Base-by-base conservation (phyloP, 805 yeast species). In the Kodamaea kaohsiungensis region DNA sequence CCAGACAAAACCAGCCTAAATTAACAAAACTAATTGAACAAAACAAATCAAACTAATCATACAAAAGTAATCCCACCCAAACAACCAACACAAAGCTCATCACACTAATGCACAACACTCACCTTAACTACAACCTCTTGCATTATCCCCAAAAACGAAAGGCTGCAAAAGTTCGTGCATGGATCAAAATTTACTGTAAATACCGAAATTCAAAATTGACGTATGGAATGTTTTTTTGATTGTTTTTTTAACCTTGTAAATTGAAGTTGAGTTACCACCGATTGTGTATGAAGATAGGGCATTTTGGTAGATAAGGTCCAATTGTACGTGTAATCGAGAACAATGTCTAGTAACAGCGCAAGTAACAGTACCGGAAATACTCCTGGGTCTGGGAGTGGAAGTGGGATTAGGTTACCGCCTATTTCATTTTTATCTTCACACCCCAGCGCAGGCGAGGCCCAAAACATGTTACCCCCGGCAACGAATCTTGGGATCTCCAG, bases 381-480 rank as follows among this genome's bases (percentile, higher is more conserved):
- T 10, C 18, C 30, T 5, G 35, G 25, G 13, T 13, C 52, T n/a
- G 39, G 48, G 37, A 25, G 38, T 12, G 54, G 56, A 17, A 49
- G 50, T 12, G 62, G 62, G 10, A 61, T 65, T 35, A 56, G 65
- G 40, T 61, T 65, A 40, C 69, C 69, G 18, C 67, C 69, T 10
- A 70, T 71, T 12, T 64, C 71, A 19, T 69, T 69, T 49, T 57
- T 70, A 47, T 65, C 72, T 3, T 59, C 59, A 16, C 46, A 51
- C n/a, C 46, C 51, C 13, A 15, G 45, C 38, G 42, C 56, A 38
- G 19, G 51, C 18, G 49, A 55, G 13, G 39, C 47, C 17, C 42
- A 35, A n/a, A 54, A 50, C 17, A 54, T 51, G 43, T 48, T 58
- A 25, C 65, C 64, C 8, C 53, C 60, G 17, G 57, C 65, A 9